A percentile compares a stretch with the other conserved stretches of the same genome.
Conservation (phyloP, 179 eudicot species). For the Silene coronaria region DNA sequence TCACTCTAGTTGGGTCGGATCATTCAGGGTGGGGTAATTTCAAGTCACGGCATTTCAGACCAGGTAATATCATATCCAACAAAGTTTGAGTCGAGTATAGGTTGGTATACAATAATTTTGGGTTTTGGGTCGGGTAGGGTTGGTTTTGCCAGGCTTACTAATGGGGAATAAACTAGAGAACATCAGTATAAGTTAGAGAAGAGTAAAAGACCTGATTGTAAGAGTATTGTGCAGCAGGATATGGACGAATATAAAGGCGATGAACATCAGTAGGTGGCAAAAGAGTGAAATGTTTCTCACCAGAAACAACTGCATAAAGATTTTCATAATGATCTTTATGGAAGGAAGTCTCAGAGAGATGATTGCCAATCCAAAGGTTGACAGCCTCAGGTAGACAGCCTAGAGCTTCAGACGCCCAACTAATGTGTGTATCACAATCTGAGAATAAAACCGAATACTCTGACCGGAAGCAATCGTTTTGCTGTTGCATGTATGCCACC, state of each 20-base stretch:
- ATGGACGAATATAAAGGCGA: slow-evolving; percentile 67
- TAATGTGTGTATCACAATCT: slow-evolving; percentile 63
- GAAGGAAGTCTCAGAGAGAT: slow-evolving; percentile 64
- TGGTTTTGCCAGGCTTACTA: neutral
- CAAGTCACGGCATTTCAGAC: neutral
- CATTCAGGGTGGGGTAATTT: neutral
- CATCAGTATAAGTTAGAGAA: neutral
- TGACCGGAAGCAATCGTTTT: slow-evolving; percentile 71
- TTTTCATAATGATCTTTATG: slow-evolving; percentile 97
- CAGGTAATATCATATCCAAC: neutral
- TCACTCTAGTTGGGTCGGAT: neutral
- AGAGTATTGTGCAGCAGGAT: slow-evolving; percentile 67
- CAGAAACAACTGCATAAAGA: slow-evolving; percentile 72
- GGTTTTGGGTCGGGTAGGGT: too few relatives aligned
- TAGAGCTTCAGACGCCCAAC: slow-evolving; percentile 80
- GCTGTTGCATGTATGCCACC: slow-evolving; percentile 87
- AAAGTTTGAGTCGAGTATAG: neutral
- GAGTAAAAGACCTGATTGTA: slow-evolving; percentile 40
- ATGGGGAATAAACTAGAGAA: neutral
- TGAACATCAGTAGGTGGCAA: slow-evolving; percentile 94
- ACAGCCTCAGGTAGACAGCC: slow-evolving; percentile 86
- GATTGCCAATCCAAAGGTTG: slow-evolving; percentile 81
- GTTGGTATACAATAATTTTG: neutral
- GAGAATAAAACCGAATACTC: slow-evolving; percentile 55
- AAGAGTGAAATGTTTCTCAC: slow-evolving; percentile 85